These are phyloP conservation scores for Saccharomycopsis fermentans DNA, from an alignment of 805 yeast species.

Conservation along the genomic window DNA sequence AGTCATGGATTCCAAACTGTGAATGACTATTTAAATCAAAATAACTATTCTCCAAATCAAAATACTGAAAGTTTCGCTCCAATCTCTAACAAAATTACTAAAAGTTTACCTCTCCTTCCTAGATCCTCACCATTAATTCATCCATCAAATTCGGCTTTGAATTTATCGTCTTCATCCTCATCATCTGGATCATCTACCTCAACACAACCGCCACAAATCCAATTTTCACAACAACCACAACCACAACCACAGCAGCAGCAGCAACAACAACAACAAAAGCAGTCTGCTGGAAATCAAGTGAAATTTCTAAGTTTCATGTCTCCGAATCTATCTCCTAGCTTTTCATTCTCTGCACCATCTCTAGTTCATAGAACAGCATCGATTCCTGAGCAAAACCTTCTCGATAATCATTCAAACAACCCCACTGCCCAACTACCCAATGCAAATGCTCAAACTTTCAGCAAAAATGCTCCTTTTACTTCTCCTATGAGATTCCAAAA, in stretches of 20 bases:
- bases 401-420: neutral
- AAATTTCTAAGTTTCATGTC: neutral
- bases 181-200: neutral
- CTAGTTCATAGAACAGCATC: neutral
- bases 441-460: neutral
- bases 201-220: neutral
- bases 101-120: neutral
- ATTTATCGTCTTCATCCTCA: neutral
- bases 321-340: neutral
- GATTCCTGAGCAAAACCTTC: neutral
- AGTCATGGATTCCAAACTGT: neutral
- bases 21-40: neutral
- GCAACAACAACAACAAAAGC: constrained; percentile 46
- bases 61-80: neutral
- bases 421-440: neutral
- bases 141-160: neutral
- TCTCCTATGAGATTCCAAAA: constrained; percentile 66
- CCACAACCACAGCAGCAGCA: constrained; percentile 42
- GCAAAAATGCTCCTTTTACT: constrained; percentile 35
- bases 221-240: constrained; percentile 36
- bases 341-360: neutral
- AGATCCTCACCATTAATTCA: neutral
- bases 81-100: neutral
- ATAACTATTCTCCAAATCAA: constrained; percentile 12
- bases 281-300: constrained; percentile 22